Evolutionary conservation across 176 grass and related monocot genomes (phyloP).

Genomic region (Aegilops umbellulata): DNA sequence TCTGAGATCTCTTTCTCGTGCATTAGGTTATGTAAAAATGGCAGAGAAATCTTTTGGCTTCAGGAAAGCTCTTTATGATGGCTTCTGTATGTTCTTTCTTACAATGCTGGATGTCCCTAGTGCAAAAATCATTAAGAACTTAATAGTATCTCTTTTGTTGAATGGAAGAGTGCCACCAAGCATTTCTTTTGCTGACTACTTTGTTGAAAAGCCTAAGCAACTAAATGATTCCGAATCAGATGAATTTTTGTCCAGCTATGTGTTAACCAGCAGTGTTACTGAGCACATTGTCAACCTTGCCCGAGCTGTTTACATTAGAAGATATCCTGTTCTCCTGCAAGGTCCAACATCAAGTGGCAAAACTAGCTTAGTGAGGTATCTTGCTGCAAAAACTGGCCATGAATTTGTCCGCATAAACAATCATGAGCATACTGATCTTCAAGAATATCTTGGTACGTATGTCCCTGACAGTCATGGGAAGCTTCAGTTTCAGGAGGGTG

Average conservation of each 20-base stretch:
- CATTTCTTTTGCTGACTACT: slow-evolving; percentile 60
- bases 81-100: slow-evolving; percentile 99
- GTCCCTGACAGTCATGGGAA: slow-evolving; percentile 68
- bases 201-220: slow-evolving; percentile 35
- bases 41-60: slow-evolving; percentile 70
- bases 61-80: slow-evolving; percentile 88
- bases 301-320: slow-evolving; percentile 88
- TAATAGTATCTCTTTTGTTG: slow-evolving; percentile 57
- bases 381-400: slow-evolving; percentile 83
- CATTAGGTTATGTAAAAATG: slow-evolving; percentile 64
- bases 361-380: slow-evolving; percentile 86
- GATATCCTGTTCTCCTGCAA: slow-evolving; percentile 90
- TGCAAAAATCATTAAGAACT: slow-evolving; percentile 72
- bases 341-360: slow-evolving; percentile 97
- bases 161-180: slow-evolving; percentile 47
- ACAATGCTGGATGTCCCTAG: slow-evolving; percentile 83
- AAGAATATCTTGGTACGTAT: slow-evolving; percentile 95
- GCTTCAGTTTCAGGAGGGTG: slow-evolving; percentile 92
- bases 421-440: slow-evolving; percentile 96
- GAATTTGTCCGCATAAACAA: slow-evolving; percentile 98
- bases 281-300: slow-evolving; percentile 82
- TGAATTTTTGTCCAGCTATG: slow-evolving; percentile 58
- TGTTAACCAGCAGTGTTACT: slow-evolving; percentile 74
- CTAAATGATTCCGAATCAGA: slow-evolving; percentile 35
- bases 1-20: slow-evolving; percentile 87